Evolutionary conservation across 2,329 filamentous ascomycete genomes (phyloP), one percentile per base, ranked within the genome.

Genomic region (Microdochium paspali): DNA sequence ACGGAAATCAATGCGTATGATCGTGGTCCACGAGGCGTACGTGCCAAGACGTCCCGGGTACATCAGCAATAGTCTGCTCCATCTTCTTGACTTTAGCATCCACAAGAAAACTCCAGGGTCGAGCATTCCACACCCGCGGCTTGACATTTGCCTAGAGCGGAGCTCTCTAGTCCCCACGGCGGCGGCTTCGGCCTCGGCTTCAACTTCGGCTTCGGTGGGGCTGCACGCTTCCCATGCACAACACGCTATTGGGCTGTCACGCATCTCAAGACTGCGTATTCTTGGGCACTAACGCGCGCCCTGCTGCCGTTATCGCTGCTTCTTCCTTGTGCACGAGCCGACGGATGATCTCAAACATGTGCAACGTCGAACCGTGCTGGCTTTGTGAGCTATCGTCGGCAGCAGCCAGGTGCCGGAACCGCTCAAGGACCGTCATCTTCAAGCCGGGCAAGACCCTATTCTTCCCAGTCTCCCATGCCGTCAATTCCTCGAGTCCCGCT

Each of bases 401-500:
- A n/a, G 6, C 10, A n/a, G 42, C 20, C 21, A 44, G 42, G 10
- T 25, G 42, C 4, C 42, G 42, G 23, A 44, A 44, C 10, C 42
- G 42, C 10, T 46, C 15, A 21, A 55, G 43, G 1, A 62, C 13
- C n/a, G 47, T 54, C 51, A 58, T 58, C 26, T 55, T 55, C 7
- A 62, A 48, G 5, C 56, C 55, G 2, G 47, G 48, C 21, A 44
- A 49, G 2, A 44, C 15, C 39, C 40, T 35, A 7, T 46, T 21
- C 3, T 30, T 24, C 15, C 59, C 58, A 4, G 46, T 42, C 51
- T 62, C 60, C 53, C 54, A 62, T 2, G 47, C 44, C 3, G 21
- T 45, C n/a, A 60, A 44, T 48, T 62, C 60, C 5, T 25, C 18
- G 18, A 52, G 31, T 1, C 55, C 56, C 2, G 54, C 46, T 1